Conservation (phyloP, 805 yeast species). For the Ogataea polymorpha region DNA sequence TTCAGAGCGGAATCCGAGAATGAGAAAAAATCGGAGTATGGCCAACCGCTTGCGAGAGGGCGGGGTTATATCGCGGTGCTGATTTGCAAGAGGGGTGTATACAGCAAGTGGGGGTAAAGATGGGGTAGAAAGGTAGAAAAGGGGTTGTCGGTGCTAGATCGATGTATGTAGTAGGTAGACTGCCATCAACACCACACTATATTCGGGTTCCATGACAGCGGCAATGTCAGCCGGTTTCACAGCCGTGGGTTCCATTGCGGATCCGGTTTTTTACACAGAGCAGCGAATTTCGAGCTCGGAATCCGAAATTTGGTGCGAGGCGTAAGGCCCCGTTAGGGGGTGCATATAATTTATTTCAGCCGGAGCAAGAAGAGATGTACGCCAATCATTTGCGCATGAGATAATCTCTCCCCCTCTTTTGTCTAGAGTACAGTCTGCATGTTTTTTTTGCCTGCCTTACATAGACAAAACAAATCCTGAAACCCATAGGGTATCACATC, state of each 20-base stretch:
- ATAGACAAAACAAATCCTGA: neutral
- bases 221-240: neutral
- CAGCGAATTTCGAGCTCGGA: conserved; percentile 2
- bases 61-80: neutral
- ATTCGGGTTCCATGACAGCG: neutral
- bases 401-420: conserved; percentile 6
- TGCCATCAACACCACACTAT: neutral
- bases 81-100: conserved; percentile 1
- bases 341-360: neutral
- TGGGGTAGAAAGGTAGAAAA: conserved; percentile 5
- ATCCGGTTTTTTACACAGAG: neutral
- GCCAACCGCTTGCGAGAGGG: neutral
- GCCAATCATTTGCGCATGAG: neutral
- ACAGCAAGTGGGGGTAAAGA: conserved; percentile 9
- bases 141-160: neutral
- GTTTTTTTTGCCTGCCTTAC: neutral
- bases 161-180: neutral
- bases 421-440: neutral
- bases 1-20: neutral
- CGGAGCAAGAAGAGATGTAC: neutral
- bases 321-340: conserved; percentile 6
- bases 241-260: neutral
- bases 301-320: conserved; percentile 6
- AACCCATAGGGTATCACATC: conserved; percentile 3
- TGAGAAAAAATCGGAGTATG: neutral